Conservation (phyloP, 2,329 filamentous ascomycete genomes). For the Aspergillus oerlinghausenensis region DNA sequence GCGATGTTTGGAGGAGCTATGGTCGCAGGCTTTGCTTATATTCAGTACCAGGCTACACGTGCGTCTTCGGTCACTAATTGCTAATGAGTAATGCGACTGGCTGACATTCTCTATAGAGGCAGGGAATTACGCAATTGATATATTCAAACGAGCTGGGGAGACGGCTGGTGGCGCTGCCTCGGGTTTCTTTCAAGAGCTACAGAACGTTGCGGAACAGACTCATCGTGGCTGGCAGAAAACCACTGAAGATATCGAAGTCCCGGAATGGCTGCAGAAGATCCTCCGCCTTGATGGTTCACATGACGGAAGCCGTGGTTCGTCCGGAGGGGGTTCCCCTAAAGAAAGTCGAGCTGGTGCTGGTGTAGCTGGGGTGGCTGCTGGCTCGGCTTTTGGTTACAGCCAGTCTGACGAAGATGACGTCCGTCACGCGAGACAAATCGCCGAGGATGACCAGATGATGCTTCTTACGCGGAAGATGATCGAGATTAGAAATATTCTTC, state of each 20-base stretch:
- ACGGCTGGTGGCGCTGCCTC: constrained; percentile 65
- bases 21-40: constrained; percentile 80
- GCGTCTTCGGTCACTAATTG: constrained; percentile 36
- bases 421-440: constrained; percentile 59
- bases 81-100: neutral
- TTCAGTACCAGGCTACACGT: constrained; percentile 94
- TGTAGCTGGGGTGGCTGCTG: constrained; percentile 65
- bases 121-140: constrained; percentile 70
- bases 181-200: constrained; percentile 65
- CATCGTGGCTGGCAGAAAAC: constrained; percentile 76
- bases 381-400: constrained; percentile 74
- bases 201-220: constrained; percentile 73
- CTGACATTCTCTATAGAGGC: constrained; percentile 51
- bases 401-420: constrained; percentile 59
- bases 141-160: constrained; percentile 70
- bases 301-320: constrained; percentile 42
- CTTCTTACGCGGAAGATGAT: constrained; percentile 99
- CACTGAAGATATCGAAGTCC: constrained; percentile 67
- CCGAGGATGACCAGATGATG: constrained; percentile 98
- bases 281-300: constrained; percentile 58
- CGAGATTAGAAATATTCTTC: constrained; percentile 87
- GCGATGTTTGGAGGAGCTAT: constrained; percentile 88
- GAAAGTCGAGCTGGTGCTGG: constrained; percentile 50
- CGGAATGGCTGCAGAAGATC: constrained; percentile 76
- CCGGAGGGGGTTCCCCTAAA: constrained; percentile 49